These are phyloP conservation scores for Globisporangium lucens DNA, from an alignment of 352 stramenopile genomes.

Conservation along the genomic window DNA sequence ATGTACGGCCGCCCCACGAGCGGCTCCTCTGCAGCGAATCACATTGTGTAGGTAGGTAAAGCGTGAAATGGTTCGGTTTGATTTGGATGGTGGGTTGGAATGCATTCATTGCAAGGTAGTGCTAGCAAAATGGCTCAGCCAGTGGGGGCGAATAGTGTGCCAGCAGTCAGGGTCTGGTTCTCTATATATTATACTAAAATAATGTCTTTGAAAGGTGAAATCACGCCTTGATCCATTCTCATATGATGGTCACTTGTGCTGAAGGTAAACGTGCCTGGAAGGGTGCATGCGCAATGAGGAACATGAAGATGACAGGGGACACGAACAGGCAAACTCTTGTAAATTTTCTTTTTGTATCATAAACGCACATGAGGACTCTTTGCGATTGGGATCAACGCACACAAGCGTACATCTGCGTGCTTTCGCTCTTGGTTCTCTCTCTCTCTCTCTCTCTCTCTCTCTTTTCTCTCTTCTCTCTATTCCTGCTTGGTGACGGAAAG, in stretches of 20 bases:
- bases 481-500: constrained; percentile 41
- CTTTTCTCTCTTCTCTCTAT: constrained; percentile 13
- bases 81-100: neutral
- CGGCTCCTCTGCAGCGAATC: constrained; percentile 15
- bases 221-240: neutral
- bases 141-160: neutral
- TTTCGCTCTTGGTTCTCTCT: neutral
- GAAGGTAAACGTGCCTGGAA: too few relatives aligned
- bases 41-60: constrained; percentile 34
- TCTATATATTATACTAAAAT: constrained; percentile 12
- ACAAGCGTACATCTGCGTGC: neutral
- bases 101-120: neutral
- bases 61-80: neutral
- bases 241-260: neutral
- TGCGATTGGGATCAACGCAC: neutral
- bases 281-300: neutral
- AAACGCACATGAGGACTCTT: neutral
- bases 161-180: neutral
- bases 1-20: constrained; percentile 56
- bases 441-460: too few relatives aligned
- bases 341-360: neutral
- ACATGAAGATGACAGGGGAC: neutral
- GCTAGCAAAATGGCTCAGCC: neutral
- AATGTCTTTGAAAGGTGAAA: constrained; percentile 4
- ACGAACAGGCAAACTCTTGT: neutral